Base-by-base conservation (phyloP, 73 alveolate species). In the Stentor coeruleus region DNA sequence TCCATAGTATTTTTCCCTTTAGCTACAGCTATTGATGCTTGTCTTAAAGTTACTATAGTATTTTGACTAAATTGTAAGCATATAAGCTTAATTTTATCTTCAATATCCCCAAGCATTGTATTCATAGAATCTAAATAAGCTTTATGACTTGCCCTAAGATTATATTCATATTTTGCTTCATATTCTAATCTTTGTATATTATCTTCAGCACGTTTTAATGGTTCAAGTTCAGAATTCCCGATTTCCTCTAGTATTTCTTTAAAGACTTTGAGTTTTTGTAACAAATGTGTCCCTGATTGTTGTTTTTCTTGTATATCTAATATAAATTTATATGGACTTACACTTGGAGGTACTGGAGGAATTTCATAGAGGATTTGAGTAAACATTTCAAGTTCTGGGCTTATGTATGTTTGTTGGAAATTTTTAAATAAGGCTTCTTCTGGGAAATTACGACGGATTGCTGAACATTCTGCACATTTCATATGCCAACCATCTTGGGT, bases 401-500 rank as follows among this genome's bases (percentile, higher is more conserved):
- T 66, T 20, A 20, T 26, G 39, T 26, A 66, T 28, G 37, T 11
- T 0, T 20, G 79, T 40, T 31, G n/a, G 79, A 66, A 66, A 33
- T 31, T 20, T 26, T 66, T 66, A 33, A 66, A 20, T 66, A 66
- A 66, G 2, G 79, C 79, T 66, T 2, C 79, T 20, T 20, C 33
- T 66, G 79, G 79, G 79, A 66, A 66, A 20, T 66, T 40, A 0
- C 79, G 36, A 20, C 79, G n/a, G 39, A 66, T 40, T 20, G 79
- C 36, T 66, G n/a, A 37, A 33, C 79, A 66, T 31, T 66, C 79
- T 26, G 33, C n/a, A 31, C 79, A 66, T 66, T 66, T 66, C 79
- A 66, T 66, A 31, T 66, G 79, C 41, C 79, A 66, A 20, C 79
- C 79, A 33, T 66, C 39, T 66, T 66, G 79, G 2, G 79, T 66